Conservation (phyloP, 2,329 filamentous ascomycete species). For the Alternaria panax region DNA sequence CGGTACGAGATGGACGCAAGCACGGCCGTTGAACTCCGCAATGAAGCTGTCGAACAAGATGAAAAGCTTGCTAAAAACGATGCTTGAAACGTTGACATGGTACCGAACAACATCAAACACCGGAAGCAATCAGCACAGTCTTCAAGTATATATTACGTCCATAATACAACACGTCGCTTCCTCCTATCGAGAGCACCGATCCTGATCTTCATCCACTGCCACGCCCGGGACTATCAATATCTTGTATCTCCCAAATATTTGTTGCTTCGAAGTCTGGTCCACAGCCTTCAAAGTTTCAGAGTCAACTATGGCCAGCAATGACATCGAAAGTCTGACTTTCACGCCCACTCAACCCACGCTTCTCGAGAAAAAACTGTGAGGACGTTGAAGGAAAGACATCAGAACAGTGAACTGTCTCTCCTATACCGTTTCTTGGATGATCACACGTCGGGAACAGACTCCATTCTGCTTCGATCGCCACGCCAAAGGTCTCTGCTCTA, state of each 20-base stretch:
- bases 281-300: too few relatives aligned
- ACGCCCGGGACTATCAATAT: not conserved
- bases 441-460: too few relatives aligned
- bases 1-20: not conserved
- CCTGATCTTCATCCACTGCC: not conserved
- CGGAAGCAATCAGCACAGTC: not conserved
- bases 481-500: too few relatives aligned
- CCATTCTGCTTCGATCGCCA: too few relatives aligned
- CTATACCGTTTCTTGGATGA: too few relatives aligned
- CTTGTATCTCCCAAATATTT: not conserved
- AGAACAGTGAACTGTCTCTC: too few relatives aligned
- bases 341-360: not conserved
- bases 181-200: not conserved
- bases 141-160: not conserved
- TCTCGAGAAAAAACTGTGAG: too few relatives aligned
- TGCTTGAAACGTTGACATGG: not conserved
- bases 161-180: not conserved
- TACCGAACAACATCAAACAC: not conserved
- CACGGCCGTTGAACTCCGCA: not conserved
- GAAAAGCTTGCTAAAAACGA: not conserved
- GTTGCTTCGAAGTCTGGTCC: not conserved
- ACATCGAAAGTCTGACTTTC: not conserved
- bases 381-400: too few relatives aligned
- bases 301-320: too few relatives aligned
- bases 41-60: fast-evolving